Percentiles rank a stretch among this genome's conserved stretches.
Evolutionary conservation across 352 stramenopile genomes (phyloP).

Genomic region (Plasmopara halstedii): DNA sequence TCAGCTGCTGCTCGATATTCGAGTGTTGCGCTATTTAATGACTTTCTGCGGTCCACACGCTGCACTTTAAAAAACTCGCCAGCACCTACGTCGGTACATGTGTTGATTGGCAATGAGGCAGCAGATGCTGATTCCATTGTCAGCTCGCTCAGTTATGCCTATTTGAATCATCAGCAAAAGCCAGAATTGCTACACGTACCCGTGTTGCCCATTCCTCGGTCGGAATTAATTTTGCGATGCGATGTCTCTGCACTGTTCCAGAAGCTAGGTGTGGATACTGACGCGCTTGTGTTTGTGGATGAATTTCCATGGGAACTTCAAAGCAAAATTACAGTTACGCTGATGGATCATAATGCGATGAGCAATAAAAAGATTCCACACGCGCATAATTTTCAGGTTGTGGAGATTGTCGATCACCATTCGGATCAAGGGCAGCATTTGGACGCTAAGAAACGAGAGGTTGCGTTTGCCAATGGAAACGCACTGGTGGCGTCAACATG

Average conservation of each 20-base stretch:
- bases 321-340: slow-evolving; percentile 30
- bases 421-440: slow-evolving; percentile 49
- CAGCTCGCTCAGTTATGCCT: slow-evolving; percentile 65
- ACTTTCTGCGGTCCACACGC: slow-evolving; percentile 14
- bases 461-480: slow-evolving; percentile 62
- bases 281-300: slow-evolving; percentile 61
- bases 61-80: slow-evolving; percentile 2
- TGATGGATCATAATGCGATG: slow-evolving; percentile 73
- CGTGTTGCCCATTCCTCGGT: slow-evolving; percentile 54
- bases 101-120: slow-evolving; percentile 75
- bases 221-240: slow-evolving; percentile 55
- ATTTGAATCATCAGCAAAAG: slow-evolving; percentile 22
- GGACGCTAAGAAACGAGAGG: slow-evolving; percentile 34
- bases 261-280: slow-evolving; percentile 42
- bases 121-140: slow-evolving; percentile 80
- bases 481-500: slow-evolving; percentile 68
- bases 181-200: slow-evolving; percentile 28
- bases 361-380: slow-evolving; percentile 46
- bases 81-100: slow-evolving; percentile 25
- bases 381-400: slow-evolving; percentile 21
- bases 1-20: slow-evolving; percentile 1
- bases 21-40: slow-evolving; percentile 15
- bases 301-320: slow-evolving; percentile 57
- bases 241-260: slow-evolving; percentile 57
- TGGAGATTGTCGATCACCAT: slow-evolving; percentile 79